Base-by-base conservation (phyloP, 106 monocot species). In the Dactylorhiza incarnata region DNA sequence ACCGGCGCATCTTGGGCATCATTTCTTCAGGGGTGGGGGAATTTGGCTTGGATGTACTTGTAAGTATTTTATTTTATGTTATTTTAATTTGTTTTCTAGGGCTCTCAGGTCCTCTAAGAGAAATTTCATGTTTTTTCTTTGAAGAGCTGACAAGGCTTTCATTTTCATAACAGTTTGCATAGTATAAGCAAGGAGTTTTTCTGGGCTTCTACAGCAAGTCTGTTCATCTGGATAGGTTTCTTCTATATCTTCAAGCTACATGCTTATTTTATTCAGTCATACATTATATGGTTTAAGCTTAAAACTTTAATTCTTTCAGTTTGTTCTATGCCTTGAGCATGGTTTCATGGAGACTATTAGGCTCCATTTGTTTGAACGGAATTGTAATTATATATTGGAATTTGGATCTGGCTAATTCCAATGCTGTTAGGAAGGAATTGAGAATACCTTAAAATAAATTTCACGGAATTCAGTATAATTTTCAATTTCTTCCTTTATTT, bases 1-100 rank as follows among this genome's bases (percentile, higher is more conserved):
- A 90, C 82, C 75, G 89, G 89, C 56, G 84, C 89, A 49, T 29
- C 82, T 68, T 90, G 89, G 89, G 89, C 84, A 67, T 78, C 87
- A 5, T 49, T 90, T 45, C 77, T 90, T 71, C 84, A 87, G 26
- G 89, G 89, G 13, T 86, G 89, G 87, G 89, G 84, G 50, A 90
- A 90, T 76, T 80, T 90, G 75, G 52, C 80, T n/a, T 90, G 87
- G 82, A 85, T 90, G 89, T 87, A 84, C 74, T 90, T 84, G 89
- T 90, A 80, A 84, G 37, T 37, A 37, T 37, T 37, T 37, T 37
- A 37, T 37, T 37, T 0, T 37, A 37, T n/a, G 37, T 37, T 37
- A 3, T 37, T 56, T 23, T 65, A 49, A 43, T n/a, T 62, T 68
- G 8, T 13, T 20, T 47, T 69, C 49, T 15, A 13, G 48, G 20